Evolutionary conservation across 2,329 filamentous ascomycete genomes (phyloP).

Genomic region (Dactylellina drechsleri): DNA sequence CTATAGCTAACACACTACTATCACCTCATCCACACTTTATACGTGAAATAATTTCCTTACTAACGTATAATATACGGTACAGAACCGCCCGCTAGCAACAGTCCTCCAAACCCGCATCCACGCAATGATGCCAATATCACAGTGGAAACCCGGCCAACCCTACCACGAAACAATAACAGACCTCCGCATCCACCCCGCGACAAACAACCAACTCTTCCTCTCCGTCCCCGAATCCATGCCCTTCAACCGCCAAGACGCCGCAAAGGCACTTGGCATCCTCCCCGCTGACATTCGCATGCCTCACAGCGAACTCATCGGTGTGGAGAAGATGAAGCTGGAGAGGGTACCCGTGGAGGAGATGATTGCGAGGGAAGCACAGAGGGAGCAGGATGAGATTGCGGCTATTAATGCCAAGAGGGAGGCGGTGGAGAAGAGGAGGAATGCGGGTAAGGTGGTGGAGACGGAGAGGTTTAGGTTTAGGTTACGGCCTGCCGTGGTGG

Average conservation of each 20-base stretch:
- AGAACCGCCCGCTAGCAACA: constrained; percentile 47
- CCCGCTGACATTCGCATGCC: constrained; percentile 72
- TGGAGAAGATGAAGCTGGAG: constrained; percentile 66
- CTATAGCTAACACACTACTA: constrained; percentile 4
- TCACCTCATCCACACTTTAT: constrained; percentile 10
- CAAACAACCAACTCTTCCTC: constrained; percentile 57
- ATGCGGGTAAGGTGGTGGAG: constrained; percentile 59
- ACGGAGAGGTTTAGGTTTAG: constrained; percentile 61
- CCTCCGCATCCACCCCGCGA: constrained; percentile 56
- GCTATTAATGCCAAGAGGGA: constrained; percentile 63
- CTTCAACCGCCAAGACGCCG: constrained; percentile 58
- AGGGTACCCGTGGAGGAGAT: constrained; percentile 62
- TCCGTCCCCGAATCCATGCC: constrained; percentile 57
- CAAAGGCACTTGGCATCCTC: constrained; percentile 64
- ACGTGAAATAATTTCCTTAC: background rate
- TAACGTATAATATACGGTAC: background rate
- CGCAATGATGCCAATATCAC: constrained; percentile 57
- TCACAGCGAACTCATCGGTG: constrained; percentile 70
- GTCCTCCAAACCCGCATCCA: constrained; percentile 56
- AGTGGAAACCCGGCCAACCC: constrained; percentile 17
- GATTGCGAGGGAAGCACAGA: constrained; percentile 56
- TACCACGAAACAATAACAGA: constrained; percentile 64
- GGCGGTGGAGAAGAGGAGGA: constrained; percentile 60
- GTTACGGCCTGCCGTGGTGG: constrained; percentile 55
- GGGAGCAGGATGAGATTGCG: constrained; percentile 62